Evolutionary conservation across 352 stramenopile genomes (phyloP).

Genomic region (Phytophthora pseudosyringae): DNA sequence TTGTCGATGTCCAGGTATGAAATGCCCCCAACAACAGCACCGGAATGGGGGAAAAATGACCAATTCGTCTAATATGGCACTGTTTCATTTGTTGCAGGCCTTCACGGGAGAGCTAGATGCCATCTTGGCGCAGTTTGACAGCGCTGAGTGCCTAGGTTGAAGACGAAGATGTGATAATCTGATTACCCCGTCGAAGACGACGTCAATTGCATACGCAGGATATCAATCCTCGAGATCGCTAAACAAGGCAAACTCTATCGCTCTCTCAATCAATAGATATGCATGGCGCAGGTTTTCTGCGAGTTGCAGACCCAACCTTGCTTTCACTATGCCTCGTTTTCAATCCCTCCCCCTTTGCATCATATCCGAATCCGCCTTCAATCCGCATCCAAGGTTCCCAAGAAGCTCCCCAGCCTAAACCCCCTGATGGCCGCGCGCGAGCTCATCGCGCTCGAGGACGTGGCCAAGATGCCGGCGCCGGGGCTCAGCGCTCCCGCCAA

Average conservation of each 20-base stretch:
- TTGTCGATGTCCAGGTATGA: constrained; percentile 54
- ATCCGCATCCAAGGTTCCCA: constrained; percentile 2
- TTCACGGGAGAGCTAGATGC: constrained; percentile 57
- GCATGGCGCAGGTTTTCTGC: not conserved
- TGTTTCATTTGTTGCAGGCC: constrained; percentile 24
- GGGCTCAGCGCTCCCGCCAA: constrained; percentile 81
- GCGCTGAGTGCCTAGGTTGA: constrained; percentile 6
- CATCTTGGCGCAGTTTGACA: constrained; percentile 59
- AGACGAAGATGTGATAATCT: constrained; percentile 34
- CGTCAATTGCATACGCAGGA: not conserved
- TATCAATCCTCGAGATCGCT: not conserved
- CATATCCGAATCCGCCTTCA: constrained; percentile 32
- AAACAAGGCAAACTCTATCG: not conserved
- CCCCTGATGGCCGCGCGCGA: constrained; percentile 28
- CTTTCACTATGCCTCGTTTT: constrained; percentile 1
- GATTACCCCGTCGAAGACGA: constrained; percentile 6
- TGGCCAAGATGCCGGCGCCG: constrained; percentile 87
- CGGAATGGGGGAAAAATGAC: not conserved
- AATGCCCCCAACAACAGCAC: not conserved
- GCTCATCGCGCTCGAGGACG: constrained; percentile 85
- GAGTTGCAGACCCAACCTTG: not conserved
- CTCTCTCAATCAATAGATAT: not conserved
- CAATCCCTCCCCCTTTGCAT: constrained; percentile 4
- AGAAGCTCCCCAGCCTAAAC: not conserved
- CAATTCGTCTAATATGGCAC: not conserved